phyloP scores from a whole-genome alignment of 164 flowering plant species.

The Protea cynaroides region DNA sequence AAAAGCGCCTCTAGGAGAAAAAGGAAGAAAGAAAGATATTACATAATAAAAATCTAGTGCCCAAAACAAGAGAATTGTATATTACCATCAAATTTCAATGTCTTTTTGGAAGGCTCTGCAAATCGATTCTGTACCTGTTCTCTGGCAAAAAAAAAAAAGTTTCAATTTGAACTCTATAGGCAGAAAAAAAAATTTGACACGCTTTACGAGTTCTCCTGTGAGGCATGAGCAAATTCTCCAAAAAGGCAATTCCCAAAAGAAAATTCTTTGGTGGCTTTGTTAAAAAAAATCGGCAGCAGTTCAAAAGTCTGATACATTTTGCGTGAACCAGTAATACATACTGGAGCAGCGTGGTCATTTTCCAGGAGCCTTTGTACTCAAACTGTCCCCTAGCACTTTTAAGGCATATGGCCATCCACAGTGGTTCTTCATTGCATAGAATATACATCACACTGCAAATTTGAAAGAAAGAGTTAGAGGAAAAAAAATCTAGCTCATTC shows the following conservation, averaged over 20 bases:
- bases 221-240: not conserved
- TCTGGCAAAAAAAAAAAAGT: slow-evolving; percentile 23
- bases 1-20: not conserved
- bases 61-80: not conserved
- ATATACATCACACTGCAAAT: slow-evolving; percentile 84
- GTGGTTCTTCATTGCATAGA: slow-evolving; percentile 91
- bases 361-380: slow-evolving; percentile 87
- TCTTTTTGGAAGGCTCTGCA: slow-evolving; percentile 23
- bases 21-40: not conserved
- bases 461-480: not conserved
- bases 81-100: slow-evolving; percentile 72
- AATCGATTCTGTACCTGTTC: slow-evolving; percentile 29
- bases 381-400: slow-evolving; percentile 36
- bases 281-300: not conserved
- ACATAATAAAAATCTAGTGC: not conserved
- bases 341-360: slow-evolving; percentile 60
- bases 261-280: not conserved
- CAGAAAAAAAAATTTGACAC: not conserved
- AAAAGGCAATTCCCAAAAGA: not conserved
- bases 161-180: not conserved
- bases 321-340: slow-evolving; percentile 25
- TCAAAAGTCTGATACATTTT: slow-evolving; percentile 1
- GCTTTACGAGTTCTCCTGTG: not conserved
- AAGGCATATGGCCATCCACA: slow-evolving; percentile 86
- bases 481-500: not conserved